Conservation (phyloP, 495 filamentous ascomycete species). For the Talaromyces nanjingensis region DNA sequence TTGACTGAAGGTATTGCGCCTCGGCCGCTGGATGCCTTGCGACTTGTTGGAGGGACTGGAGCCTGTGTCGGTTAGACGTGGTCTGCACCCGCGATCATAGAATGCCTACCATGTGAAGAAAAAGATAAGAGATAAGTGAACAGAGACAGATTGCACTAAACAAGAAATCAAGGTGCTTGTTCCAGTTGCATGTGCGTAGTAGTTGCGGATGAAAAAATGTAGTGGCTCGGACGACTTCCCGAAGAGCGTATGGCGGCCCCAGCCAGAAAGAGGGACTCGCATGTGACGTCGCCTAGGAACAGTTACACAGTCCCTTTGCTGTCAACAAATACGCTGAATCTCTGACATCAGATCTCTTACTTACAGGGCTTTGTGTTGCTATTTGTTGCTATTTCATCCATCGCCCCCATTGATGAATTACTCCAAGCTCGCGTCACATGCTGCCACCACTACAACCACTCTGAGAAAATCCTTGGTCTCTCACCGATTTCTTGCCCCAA, state of each 20-base stretch:
- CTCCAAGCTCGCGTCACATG: slow-evolving; percentile 2
- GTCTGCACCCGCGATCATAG: background rate
- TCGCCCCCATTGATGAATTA: slow-evolving; percentile 1
- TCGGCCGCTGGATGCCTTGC: slow-evolving; percentile 23
- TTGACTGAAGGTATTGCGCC: slow-evolving; percentile 19
- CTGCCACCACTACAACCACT: background rate
- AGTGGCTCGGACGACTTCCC: background rate
- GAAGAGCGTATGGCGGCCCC: background rate
- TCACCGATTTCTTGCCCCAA: background rate
- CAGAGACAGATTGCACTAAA: background rate
- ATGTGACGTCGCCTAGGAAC: slow-evolving; percentile 3
- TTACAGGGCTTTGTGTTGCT: background rate
- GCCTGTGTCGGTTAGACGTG: slow-evolving; percentile 15
- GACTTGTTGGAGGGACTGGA: slow-evolving; percentile 19
- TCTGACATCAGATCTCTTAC: background rate
- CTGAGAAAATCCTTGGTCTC: background rate
- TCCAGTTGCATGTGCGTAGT: background rate
- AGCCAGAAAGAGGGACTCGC: background rate
- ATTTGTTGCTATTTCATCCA: no score
- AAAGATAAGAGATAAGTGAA: background rate
- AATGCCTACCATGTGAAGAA: slow-evolving; percentile 13
- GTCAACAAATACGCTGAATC: background rate
- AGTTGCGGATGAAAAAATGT: background rate
- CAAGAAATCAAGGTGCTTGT: background rate
- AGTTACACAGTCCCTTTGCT: background rate